Conservation (phyloP, 345 rosid genomes). For the Pugionium dolabratum region DNA sequence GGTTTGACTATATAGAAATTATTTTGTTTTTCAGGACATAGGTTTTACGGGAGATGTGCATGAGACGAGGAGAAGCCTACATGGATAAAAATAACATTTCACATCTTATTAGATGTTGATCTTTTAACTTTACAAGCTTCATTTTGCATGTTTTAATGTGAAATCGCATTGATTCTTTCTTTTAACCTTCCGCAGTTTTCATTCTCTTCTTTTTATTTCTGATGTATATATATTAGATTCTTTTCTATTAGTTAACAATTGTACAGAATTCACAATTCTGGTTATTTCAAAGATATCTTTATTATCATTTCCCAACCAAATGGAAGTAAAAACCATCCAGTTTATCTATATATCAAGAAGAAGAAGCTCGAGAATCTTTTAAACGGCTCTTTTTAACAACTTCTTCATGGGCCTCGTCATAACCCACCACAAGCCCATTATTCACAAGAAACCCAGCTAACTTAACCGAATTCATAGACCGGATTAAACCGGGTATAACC, state of each 20-base stretch:
- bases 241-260: constrained; percentile 16
- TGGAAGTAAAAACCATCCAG: not conserved
- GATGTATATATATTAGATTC: not conserved
- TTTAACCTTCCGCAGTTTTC: constrained; percentile 26
- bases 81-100: constrained; percentile 43
- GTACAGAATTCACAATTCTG: constrained; percentile 33
- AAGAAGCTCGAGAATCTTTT: not conserved
- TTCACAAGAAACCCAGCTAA: not conserved
- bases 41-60: constrained; percentile 51
- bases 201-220: constrained; percentile 21
- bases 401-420: not conserved
- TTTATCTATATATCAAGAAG: not conserved
- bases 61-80: constrained; percentile 62
- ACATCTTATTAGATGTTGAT: constrained; percentile 24
- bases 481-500: not conserved
- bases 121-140: constrained; percentile 20
- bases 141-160: constrained; percentile 16
- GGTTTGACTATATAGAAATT: not conserved
- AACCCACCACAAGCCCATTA: not conserved
- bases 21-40: constrained; percentile 45
- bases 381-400: not conserved
- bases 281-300: not conserved
- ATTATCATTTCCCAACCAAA: not conserved
- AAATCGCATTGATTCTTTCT: constrained; percentile 25
- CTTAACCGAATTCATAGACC: not conserved